phyloP scores from a whole-genome alignment of 2,329 filamentous ascomycete genomes.

The Gnomoniopsis smithogilvyi region DNA sequence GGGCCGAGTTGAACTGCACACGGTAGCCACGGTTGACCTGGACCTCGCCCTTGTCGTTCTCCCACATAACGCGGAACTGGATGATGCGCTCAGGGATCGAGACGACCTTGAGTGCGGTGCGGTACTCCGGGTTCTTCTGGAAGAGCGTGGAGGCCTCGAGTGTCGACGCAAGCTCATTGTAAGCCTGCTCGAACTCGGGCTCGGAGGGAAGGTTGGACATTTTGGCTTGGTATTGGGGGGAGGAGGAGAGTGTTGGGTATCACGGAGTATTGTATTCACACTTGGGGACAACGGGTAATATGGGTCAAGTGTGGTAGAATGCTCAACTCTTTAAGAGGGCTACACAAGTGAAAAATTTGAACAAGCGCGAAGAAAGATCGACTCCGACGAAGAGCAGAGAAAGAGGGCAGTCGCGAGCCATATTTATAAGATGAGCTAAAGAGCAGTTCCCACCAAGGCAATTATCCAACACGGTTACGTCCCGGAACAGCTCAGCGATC shows the following conservation, averaged over 20 bases:
- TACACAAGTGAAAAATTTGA: background rate
- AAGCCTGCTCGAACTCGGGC: slow-evolving; percentile 98
- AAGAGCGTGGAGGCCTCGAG: slow-evolving; percentile 94
- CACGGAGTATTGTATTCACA: background rate
- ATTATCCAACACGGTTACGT: background rate
- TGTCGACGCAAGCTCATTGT: slow-evolving; percentile 92
- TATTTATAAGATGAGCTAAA: slow-evolving; percentile 3
- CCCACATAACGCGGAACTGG: slow-evolving; percentile 97
- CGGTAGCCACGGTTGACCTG: slow-evolving; percentile 95
- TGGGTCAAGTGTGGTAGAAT: background rate
- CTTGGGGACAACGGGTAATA: too few relatives aligned
- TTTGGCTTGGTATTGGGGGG: slow-evolving; percentile 23
- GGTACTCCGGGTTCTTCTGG: slow-evolving; percentile 91
- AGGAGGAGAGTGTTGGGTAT: background rate
- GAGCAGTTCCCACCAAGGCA: background rate
- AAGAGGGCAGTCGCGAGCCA: slow-evolving; percentile 1
- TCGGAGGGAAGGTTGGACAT: slow-evolving; percentile 86
- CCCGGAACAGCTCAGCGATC: background rate
- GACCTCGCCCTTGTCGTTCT: slow-evolving; percentile 84
- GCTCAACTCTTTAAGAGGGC: background rate
- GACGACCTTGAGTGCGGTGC: slow-evolving; percentile 81
- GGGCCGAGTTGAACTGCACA: slow-evolving; percentile 97
- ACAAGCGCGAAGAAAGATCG: background rate
- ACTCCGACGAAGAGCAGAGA: background rate
- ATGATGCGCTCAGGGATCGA: slow-evolving; percentile 92